These are phyloP conservation scores for Pythium phragmitis DNA, from an alignment of 352 stramenopile genomes.

Conservation along the genomic window DNA sequence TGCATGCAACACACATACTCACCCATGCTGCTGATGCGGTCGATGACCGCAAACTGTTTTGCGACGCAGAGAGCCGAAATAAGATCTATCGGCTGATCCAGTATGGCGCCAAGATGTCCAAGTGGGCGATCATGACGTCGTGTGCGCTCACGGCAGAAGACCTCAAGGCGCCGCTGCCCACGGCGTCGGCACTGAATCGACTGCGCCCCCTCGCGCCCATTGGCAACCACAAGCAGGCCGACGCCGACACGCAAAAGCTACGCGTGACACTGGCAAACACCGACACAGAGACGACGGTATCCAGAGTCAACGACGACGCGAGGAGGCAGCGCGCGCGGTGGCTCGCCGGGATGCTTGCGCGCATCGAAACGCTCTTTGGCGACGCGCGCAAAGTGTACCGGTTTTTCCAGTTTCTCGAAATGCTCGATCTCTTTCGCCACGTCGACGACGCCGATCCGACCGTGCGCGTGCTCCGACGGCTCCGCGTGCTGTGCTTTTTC, in stretches of 20 bases:
- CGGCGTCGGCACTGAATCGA: not conserved
- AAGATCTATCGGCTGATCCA: slow-evolving; percentile 64
- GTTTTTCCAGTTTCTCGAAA: slow-evolving; percentile 67
- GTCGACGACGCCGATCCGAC: slow-evolving; percentile 32
- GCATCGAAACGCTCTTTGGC: slow-evolving; percentile 51
- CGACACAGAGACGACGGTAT: not conserved
- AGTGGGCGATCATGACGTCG: slow-evolving; percentile 36
- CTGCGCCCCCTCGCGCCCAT: not conserved
- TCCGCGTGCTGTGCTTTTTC: slow-evolving; percentile 58
- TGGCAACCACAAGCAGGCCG: slow-evolving; percentile 22
- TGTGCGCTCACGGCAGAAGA: slow-evolving; percentile 16
- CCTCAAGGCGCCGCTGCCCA: slow-evolving; percentile 11
- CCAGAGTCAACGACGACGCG: not conserved
- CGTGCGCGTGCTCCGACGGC: slow-evolving; percentile 37
- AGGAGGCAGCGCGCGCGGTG: slow-evolving; percentile 9
- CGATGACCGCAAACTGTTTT: slow-evolving; percentile 6
- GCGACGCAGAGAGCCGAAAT: slow-evolving; percentile 48
- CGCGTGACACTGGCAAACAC: not conserved
- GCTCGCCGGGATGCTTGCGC: slow-evolving; percentile 27
- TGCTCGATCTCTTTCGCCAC: slow-evolving; percentile 49
- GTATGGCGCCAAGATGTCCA: slow-evolving; percentile 57
- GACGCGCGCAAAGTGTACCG: slow-evolving; percentile 61
- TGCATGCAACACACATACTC: not conserved
- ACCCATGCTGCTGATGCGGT: not conserved
- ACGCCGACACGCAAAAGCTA: slow-evolving; percentile 2